Conservation (phyloP, 116 monocot species). For the Phalaenopsis hybrid region DNA sequence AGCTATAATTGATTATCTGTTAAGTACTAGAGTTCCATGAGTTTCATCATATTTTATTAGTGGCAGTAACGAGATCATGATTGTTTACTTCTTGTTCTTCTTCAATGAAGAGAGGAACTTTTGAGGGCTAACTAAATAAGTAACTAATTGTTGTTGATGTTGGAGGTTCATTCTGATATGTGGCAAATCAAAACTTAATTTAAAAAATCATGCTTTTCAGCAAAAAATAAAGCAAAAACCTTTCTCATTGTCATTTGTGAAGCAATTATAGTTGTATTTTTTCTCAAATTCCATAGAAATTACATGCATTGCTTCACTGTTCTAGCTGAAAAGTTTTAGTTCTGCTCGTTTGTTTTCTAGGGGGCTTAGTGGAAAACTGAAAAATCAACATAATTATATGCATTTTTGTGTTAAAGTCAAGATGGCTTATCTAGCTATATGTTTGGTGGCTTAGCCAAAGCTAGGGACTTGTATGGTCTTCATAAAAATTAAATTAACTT, state of each 20-base stretch:
- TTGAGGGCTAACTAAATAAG: neutral
- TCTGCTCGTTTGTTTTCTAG: neutral
- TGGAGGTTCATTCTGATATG: neutral
- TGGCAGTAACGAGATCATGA: neutral
- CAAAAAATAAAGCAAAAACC: neutral
- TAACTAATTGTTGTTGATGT: neutral
- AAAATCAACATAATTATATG: neutral
- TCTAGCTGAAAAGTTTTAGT: neutral
- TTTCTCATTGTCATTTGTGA: neutral
- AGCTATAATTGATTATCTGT: neutral
- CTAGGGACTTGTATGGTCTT: neutral
- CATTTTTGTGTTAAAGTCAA: neutral
- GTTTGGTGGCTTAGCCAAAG: neutral
- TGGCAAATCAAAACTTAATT: neutral
- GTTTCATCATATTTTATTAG: neutral
- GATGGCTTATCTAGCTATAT: neutral
- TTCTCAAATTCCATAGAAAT: neutral
- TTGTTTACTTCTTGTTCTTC: neutral
- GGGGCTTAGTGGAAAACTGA: neutral
- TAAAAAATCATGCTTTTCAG: no score
- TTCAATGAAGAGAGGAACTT: neutral
- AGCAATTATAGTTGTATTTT: neutral
- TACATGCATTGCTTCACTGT: neutral
- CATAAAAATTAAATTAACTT: neutral
- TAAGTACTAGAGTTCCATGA: neutral